Base-by-base conservation (phyloP, 2,329 filamentous ascomycete species). In the Gaeumannomyces tritici region DNA sequence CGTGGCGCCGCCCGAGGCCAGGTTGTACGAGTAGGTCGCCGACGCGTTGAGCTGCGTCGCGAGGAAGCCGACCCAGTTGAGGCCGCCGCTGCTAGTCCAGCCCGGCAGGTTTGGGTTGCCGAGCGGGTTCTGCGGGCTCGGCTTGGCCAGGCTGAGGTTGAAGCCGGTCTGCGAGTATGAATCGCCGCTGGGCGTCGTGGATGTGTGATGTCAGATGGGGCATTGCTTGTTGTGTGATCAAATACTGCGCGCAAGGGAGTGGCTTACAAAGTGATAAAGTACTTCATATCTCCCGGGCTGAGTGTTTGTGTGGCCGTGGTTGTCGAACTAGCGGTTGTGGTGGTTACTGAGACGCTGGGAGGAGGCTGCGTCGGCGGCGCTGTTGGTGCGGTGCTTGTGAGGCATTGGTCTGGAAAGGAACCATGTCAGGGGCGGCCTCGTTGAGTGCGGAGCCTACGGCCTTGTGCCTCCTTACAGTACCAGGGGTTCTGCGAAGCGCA, bases 61-160 rank as follows among this genome's bases (percentile, higher is more conserved):
- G 21, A 81, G 69, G 63, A 77, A 76, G 61, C 75, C 79, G 21
- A 80, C 73, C 78, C 78, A 82, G 70, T 82, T 81, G 56, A 75
- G 66, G 4, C 80, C 80, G 55, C 77, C 77, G 27, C 72, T 71
- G 26, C 77, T 74, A 11, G 80, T 81, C 64, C 72, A 78, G n/a
- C 80, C 77, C 0, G 79, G 80, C 57, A 80, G 80, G 1, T 73
- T 59, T 0, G 85, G 85, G 72, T 88, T 88, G 12, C 85, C 85
- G 65, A 88, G 74, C 0, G 85, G 83, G 67, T 86, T 84, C 7
- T 73, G 71, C 5, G 74, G 64, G n/a, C 74, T 79, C 13, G 85
- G 83, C 63, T 84, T 80, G 1, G 61, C 59, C 18, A 75, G 72
- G 26, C 73, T 73, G 58, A 79, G 69, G 66, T 83, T 73, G 73